A percentile compares a stretch with the other conserved stretches of the same genome.
phyloP scores from a whole-genome alignment of 1,284 basidiomycete genomes.

The Ganoderma resinaceum region DNA sequence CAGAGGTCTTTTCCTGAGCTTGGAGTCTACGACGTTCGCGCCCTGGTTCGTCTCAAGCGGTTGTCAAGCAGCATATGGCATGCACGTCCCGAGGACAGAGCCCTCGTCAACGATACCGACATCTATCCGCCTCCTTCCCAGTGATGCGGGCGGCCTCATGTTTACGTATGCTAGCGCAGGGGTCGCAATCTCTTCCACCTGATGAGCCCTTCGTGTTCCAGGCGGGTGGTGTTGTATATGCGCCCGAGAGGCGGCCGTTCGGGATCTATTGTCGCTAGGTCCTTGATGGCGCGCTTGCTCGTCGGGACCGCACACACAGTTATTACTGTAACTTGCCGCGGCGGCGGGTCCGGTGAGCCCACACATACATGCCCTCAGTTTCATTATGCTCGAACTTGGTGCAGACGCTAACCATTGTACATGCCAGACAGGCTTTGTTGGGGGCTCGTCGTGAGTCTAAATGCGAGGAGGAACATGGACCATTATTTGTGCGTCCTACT shows the following conservation, averaged over 20 bases:
- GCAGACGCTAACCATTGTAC: not conserved
- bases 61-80: not conserved
- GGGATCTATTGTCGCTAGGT: not conserved
- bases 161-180: not conserved
- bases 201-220: not conserved
- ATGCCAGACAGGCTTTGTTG: not conserved
- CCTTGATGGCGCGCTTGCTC: not conserved
- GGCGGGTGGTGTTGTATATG: not conserved
- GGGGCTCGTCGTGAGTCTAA: not conserved
- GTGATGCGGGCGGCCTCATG: not conserved
- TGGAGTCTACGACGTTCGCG: not conserved
- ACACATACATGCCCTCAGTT: not conserved
- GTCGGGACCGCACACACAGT: not conserved
- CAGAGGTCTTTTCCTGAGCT: not conserved
- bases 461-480: not conserved
- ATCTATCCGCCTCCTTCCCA: not conserved
- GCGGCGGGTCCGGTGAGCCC: not conserved
- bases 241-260: not conserved
- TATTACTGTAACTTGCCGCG: not conserved
- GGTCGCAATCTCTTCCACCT: not conserved
- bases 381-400: not conserved
- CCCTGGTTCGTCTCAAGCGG: not conserved
- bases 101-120: not conserved
- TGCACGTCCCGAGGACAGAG: not conserved
- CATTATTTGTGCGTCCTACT: not conserved